A percentile compares a stretch with the other conserved stretches of the same genome.
Evolutionary conservation across 1,284 basidiomycete genomes (phyloP).

Genomic region (Hymenochaete sp.): DNA sequence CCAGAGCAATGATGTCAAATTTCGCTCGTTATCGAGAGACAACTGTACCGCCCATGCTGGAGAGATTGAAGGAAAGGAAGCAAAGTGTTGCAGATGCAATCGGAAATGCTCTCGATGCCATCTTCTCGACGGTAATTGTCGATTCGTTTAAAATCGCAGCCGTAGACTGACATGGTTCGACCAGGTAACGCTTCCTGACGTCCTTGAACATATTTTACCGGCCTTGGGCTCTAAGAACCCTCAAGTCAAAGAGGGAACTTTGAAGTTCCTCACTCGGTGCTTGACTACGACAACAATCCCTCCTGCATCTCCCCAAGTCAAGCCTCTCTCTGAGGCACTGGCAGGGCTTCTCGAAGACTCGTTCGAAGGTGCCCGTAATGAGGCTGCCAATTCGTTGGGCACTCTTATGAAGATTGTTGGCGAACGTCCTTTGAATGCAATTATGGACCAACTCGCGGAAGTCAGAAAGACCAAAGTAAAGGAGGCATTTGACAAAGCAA

Average conservation of each 20-base stretch:
- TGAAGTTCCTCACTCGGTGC: conserved; percentile 83
- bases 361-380: conserved; percentile 84
- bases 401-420: conserved; percentile 97
- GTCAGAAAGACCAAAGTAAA: conserved; percentile 90
- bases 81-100: conserved; percentile 84
- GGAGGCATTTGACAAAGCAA: conserved; percentile 85
- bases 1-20: conserved; percentile 67
- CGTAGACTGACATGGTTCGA: conserved; percentile 12
- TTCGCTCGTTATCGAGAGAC: conserved; percentile 75
- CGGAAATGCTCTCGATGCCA: conserved; percentile 80
- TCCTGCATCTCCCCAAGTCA: conserved; percentile 69
- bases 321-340: conserved; percentile 76
- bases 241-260: conserved; percentile 89
- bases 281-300: conserved; percentile 65
- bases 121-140: conserved; percentile 72
- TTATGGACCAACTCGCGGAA: conserved; percentile 84
- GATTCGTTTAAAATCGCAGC: conserved; percentile 13
- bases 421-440: conserved; percentile 83
- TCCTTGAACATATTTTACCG: conserved; percentile 77
- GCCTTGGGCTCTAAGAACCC: conserved; percentile 90
- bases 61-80: conserved; percentile 94
- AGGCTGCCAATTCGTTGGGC: conserved; percentile 83
- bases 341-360: conserved; percentile 79
- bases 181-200: conserved; percentile 74
- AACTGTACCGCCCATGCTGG: conserved; percentile 75